Conservation (phyloP, 73 alveolate species). For the Symbiodinium natans region DNA sequence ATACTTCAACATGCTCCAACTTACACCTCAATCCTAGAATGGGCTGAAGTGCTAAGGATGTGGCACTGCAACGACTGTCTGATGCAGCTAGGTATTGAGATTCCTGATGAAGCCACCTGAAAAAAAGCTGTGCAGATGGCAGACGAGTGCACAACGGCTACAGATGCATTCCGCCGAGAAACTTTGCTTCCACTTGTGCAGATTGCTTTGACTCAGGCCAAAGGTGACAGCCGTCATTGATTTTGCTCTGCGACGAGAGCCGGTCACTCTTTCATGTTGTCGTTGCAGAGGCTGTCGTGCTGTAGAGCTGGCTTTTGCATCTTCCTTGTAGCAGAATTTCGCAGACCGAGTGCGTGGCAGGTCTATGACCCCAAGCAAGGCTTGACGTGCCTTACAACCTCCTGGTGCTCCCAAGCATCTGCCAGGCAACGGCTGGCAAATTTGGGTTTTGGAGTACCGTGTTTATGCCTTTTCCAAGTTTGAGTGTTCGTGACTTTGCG, state of each 20-base stretch:
- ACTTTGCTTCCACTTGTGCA: not conserved
- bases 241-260: constrained; percentile 60
- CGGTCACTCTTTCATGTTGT: not conserved
- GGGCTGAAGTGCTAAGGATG: constrained; percentile 13
- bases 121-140: too few species aligned
- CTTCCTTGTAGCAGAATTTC: not conserved
- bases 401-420: constrained; percentile 88
- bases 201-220: constrained; percentile 32
- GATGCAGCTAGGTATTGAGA: constrained; percentile 89
- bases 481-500: too few species aligned
- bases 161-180: not conserved
- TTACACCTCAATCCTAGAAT: not conserved
- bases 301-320: not conserved
- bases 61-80: constrained; percentile 90
- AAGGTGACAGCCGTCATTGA: constrained; percentile 52
- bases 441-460: too few species aligned
- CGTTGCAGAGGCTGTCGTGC: not conserved
- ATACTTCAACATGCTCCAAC: not conserved
- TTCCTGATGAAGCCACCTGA: constrained; percentile 19
- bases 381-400: constrained; percentile 37
- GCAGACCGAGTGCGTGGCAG: not conserved
- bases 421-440: constrained; percentile 1
- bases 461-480: too few species aligned
- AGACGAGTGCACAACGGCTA: not conserved
- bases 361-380: constrained; percentile 62